phyloP scores from a whole-genome alignment of 2,329 filamentous ascomycete species.

The Penicillium sp. region DNA sequence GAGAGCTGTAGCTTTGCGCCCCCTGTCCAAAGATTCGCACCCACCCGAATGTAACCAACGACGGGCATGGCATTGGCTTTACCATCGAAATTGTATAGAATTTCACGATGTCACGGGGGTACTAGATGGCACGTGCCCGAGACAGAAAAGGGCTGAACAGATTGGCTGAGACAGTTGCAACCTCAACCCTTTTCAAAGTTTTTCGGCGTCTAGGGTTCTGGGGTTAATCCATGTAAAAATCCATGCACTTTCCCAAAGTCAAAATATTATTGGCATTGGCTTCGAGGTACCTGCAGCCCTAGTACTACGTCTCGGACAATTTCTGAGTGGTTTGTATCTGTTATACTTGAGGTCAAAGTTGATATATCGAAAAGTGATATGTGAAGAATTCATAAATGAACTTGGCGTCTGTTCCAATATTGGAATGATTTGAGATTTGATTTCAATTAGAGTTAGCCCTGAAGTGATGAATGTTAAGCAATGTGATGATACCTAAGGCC shows the following conservation, averaged over 20 bases:
- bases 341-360: constrained; percentile 4
- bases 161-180: constrained; percentile 14
- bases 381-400: constrained; percentile 15
- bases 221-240: constrained; percentile 12
- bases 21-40: constrained; percentile 12
- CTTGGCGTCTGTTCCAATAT: no score
- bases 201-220: constrained; percentile 4
- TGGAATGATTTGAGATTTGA: background rate
- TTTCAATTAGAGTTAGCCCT: background rate
- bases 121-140: constrained; percentile 20
- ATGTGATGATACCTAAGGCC: background rate
- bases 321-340: constrained; percentile 16
- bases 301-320: constrained; percentile 16
- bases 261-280: constrained; percentile 9
- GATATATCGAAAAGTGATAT: constrained; percentile 20
- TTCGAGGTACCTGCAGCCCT: constrained; percentile 21
- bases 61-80: constrained; percentile 10
- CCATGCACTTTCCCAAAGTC: constrained; percentile 16
- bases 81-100: constrained; percentile 1
- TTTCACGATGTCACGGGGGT: constrained; percentile 1
- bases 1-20: background rate
- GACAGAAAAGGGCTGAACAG: constrained; percentile 5
- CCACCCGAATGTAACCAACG: constrained; percentile 18
- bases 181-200: constrained; percentile 5
- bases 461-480: background rate